Evolutionary conservation across 2,329 filamentous ascomycete species (phyloP).

Genomic region (Hymenoscyphus repandus): DNA sequence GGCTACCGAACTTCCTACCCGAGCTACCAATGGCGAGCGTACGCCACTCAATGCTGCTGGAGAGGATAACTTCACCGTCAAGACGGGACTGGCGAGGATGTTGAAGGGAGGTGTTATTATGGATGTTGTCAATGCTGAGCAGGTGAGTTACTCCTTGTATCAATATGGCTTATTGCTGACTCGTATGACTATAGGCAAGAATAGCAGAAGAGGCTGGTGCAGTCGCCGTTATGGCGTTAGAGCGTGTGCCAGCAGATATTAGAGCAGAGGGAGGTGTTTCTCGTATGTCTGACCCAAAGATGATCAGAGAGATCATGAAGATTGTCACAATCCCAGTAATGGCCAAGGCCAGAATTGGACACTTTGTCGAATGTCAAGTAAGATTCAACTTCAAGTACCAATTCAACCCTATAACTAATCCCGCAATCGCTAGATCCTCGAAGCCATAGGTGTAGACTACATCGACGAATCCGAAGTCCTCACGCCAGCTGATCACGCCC

Average conservation of each 20-base stretch:
- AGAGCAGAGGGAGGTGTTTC: slow-evolving; percentile 87
- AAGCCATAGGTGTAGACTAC: slow-evolving; percentile 92
- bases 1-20: slow-evolving; percentile 40
- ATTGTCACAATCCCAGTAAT: slow-evolving; percentile 97
- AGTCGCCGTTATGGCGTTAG: slow-evolving; percentile 95
- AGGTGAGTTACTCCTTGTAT: slow-evolving; percentile 41
- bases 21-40: slow-evolving; percentile 21
- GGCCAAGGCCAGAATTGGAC: slow-evolving; percentile 96
- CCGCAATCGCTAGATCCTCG: slow-evolving; percentile 66
- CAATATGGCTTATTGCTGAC: neutral
- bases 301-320: slow-evolving; percentile 94
- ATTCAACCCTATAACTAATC: slow-evolving; percentile 4
- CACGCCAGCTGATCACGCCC: slow-evolving; percentile 83
- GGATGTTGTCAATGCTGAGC: slow-evolving; percentile 92
- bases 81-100: slow-evolving; percentile 95
- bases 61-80: slow-evolving; percentile 67
- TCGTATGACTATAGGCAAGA: slow-evolving; percentile 55
- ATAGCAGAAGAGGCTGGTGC: slow-evolving; percentile 97
- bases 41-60: slow-evolving; percentile 17
- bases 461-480: slow-evolving; percentile 98
- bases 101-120: slow-evolving; percentile 99
- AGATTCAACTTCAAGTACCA: slow-evolving; percentile 13
- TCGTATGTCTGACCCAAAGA: slow-evolving; percentile 89
- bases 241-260: slow-evolving; percentile 96
- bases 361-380: slow-evolving; percentile 93